Base-by-base conservation (phyloP, 2,329 filamentous ascomycete genomes). In the Talaromyces piceae region DNA sequence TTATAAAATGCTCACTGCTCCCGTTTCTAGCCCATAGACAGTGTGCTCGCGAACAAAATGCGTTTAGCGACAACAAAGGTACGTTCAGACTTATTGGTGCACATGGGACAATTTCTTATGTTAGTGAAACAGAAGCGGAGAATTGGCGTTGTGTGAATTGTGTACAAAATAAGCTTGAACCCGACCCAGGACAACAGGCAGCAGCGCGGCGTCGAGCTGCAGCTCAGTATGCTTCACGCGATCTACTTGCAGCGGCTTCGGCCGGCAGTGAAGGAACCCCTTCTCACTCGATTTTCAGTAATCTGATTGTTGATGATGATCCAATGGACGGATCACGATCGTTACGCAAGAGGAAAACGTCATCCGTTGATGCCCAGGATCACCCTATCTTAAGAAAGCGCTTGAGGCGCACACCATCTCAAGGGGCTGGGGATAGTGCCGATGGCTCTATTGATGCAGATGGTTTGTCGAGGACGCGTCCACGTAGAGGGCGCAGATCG, bases 271-370 rank as follows among this genome's bases (percentile, higher is more conserved):
- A 80, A 55, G 83, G 81, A 54, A 79, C 83, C 13, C 83, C 83
- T 54, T 87, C 87, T 13, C 86, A 88, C 67, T 90, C 87, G 0
- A 81, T 89, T 25, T 90, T 90, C 67, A 86, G 86, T 58, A 83
- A 83, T 51, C 72, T 87, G 9, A 83, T 87, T 31, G 75, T 87
- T 49, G 81, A 86, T 49, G 85, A 86, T 55, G 86, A 89, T 61
- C 78, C 84, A 6, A 76, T 86, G 72, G 86, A 91, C 67, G 87
- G 85, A 43, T 84, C 88, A 7, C 84, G 89, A 49, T 80, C 87
- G 27, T 73, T 95, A 54, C 80, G 91, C 54, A 95, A 95, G 70
- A 82, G 91, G 49, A 95, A 91, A 67, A 84, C 88, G 16, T 89
- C 88, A 1, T 86, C 87, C 3, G 75, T 79, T 11, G 79, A 82